Conservation (phyloP, 495 filamentous ascomycete species). For the Penicillium crystallinum region DNA sequence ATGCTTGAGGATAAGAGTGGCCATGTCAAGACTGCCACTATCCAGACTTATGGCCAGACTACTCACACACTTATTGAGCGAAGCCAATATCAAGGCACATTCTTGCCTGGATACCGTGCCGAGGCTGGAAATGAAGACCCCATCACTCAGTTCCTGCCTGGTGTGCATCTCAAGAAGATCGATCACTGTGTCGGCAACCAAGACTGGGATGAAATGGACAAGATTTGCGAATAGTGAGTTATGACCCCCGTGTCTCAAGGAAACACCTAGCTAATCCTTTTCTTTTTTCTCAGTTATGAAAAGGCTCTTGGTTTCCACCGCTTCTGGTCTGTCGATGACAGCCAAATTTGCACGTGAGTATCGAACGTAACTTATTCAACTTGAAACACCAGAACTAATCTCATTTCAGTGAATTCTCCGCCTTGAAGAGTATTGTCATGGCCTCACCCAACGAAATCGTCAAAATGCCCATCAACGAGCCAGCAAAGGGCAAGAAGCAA, state of each 20-base stretch:
- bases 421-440: constrained; percentile 83
- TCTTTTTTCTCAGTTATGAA: constrained; percentile 84
- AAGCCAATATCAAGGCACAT: constrained; percentile 58
- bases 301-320: constrained; percentile 84
- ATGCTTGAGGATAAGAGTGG: constrained; percentile 44
- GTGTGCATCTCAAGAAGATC: constrained; percentile 62
- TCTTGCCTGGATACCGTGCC: constrained; percentile 72
- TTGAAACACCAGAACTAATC: not conserved
- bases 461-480: constrained; percentile 98
- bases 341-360: constrained; percentile 66
- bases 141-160: constrained; percentile 49
- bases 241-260: too few relatives aligned
- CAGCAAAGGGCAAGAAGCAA: constrained; percentile 76
- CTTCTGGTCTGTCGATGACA: constrained; percentile 92
- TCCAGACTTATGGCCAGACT: constrained; percentile 86
- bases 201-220: constrained; percentile 82
- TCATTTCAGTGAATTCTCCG: constrained; percentile 63
- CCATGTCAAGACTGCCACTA: constrained; percentile 62
- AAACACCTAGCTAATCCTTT: too few relatives aligned
- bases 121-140: constrained; percentile 41
- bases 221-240: constrained; percentile 67
- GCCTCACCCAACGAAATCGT: constrained; percentile 72
- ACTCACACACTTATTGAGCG: constrained; percentile 82
- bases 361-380: not conserved
- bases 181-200: constrained; percentile 96